These are phyloP conservation scores for Soucietia sequanensis DNA, from an alignment of 805 yeast species.

Conservation along the genomic window DNA sequence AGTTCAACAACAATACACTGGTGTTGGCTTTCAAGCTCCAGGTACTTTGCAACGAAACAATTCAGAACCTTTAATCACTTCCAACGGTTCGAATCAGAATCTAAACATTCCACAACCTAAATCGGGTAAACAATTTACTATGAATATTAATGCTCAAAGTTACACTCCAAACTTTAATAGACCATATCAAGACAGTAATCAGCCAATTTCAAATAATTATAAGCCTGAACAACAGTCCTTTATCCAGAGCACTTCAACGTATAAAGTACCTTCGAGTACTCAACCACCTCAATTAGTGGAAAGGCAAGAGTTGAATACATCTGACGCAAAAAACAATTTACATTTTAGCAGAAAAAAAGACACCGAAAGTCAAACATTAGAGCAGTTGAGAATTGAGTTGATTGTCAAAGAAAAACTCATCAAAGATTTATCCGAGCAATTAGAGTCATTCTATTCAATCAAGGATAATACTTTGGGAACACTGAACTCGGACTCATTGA, in stretches of 20 bases:
- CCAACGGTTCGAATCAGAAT: neutral
- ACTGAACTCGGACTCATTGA: conserved; percentile 15
- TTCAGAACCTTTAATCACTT: conserved; percentile 2
- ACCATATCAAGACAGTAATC: no score
- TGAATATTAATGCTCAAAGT: conserved; percentile 31
- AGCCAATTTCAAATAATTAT: no score
- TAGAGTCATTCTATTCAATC: conserved; percentile 16
- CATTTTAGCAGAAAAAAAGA: conserved; percentile 1
- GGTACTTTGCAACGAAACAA: conserved; percentile 2
- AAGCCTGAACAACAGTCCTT: no score
- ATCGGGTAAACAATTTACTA: conserved; percentile 7
- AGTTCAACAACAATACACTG: no score
- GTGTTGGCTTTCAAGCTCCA: neutral
- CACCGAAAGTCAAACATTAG: conserved; percentile 19
- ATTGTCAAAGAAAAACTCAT: conserved; percentile 51
- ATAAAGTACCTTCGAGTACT: no score
- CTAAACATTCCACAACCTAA: neutral
- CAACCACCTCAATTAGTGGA: no score
- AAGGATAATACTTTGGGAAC: conserved; percentile 4
- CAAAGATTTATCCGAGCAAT: conserved; percentile 34
- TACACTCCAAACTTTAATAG: no score
- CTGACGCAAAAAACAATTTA: neutral
- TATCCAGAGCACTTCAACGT: no score
- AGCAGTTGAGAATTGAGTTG: conserved; percentile 48
- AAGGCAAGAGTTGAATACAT: no score